A percentile compares a stretch with the other conserved stretches of the same genome.
Conservation (phyloP, 1,284 basidiomycete species). For the Fomitopsis betulina region DNA sequence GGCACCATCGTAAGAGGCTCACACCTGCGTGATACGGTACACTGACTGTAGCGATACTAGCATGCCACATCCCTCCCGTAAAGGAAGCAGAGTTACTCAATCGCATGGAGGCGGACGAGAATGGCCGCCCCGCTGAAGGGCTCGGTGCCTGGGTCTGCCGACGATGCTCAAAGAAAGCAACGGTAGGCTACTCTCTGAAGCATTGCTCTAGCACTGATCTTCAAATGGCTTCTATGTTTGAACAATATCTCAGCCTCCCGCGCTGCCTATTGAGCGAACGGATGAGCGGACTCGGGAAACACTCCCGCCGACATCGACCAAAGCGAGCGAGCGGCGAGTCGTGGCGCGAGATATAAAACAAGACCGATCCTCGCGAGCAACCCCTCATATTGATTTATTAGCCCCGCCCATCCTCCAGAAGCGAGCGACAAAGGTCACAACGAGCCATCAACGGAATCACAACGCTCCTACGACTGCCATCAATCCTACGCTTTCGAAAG, state of each 20-base stretch:
- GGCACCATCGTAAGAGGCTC: slow-evolving; percentile 18
- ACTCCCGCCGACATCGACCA: too few relatives aligned
- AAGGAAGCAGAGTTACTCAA: slow-evolving; percentile 5
- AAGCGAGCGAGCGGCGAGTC: not conserved
- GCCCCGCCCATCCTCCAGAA: not conserved
- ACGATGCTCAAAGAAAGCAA: slow-evolving; percentile 3
- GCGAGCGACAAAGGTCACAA: not conserved
- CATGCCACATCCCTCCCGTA: slow-evolving; percentile 19
- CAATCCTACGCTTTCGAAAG: too few relatives aligned
- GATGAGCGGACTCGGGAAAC: not conserved
- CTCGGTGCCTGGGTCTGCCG: slow-evolving; percentile 6
- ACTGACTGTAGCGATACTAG: slow-evolving; percentile 1
- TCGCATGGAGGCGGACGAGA: slow-evolving; percentile 3
- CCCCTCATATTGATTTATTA: not conserved
- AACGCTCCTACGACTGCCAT: not conserved
- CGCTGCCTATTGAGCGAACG: too few relatives aligned
- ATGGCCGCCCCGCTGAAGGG: not conserved
- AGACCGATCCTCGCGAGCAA: not conserved
- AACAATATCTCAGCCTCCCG: too few relatives aligned
- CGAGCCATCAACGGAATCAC: not conserved
- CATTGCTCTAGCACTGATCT: not conserved
- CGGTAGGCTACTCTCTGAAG: not conserved
- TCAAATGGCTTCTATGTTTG: not conserved
- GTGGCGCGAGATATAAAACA: not conserved
- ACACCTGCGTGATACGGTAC: too few relatives aligned